phyloP scores from a whole-genome alignment of 2,329 filamentous ascomycete genomes.

The Corinectria fuckeliana region DNA sequence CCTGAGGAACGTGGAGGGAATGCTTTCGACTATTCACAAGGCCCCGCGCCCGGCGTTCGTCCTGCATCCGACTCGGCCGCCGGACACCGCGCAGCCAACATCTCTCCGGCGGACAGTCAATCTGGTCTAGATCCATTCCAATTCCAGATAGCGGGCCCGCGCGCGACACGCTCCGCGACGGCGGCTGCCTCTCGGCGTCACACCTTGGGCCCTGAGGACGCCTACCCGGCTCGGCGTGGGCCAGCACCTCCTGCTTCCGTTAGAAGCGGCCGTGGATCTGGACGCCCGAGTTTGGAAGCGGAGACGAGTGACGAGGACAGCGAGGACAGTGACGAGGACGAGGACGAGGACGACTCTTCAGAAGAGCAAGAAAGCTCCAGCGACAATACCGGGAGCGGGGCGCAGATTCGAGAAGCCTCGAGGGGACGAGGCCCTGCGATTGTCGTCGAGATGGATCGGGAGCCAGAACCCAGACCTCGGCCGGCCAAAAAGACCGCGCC shows the following conservation, averaged over 20 bases:
- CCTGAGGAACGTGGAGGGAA: slow-evolving; percentile 47
- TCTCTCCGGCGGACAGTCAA: slow-evolving; percentile 38
- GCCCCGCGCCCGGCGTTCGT: slow-evolving; percentile 42
- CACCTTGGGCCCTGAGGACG: slow-evolving; percentile 44
- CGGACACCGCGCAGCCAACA: slow-evolving; percentile 43
- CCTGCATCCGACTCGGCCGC: slow-evolving; percentile 53
- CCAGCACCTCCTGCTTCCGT: slow-evolving; percentile 37
- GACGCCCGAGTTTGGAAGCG: slow-evolving; percentile 40
- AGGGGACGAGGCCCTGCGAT: slow-evolving; percentile 46
- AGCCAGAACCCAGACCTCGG: slow-evolving; percentile 39
- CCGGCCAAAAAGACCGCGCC: slow-evolving; percentile 48
- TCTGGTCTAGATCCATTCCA: slow-evolving; percentile 55
- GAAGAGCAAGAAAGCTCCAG: slow-evolving; percentile 45
- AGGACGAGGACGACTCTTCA: slow-evolving; percentile 35
- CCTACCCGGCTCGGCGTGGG: slow-evolving; percentile 36
- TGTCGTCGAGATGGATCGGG: slow-evolving; percentile 45
- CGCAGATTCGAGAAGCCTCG: slow-evolving; percentile 41
- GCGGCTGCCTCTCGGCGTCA: slow-evolving; percentile 46
- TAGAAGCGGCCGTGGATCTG: slow-evolving; percentile 42
- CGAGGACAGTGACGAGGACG: slow-evolving; percentile 38
- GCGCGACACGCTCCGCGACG: slow-evolving; percentile 44
- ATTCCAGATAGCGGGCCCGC: slow-evolving; percentile 57
- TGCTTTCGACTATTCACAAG: slow-evolving; percentile 53
- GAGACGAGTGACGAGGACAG: slow-evolving; percentile 46
- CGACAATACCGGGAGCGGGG: slow-evolving; percentile 46